Percentiles rank a stretch among this genome's conserved stretches.
Evolutionary conservation across 805 yeast genomes (phyloP).

Genomic region (Candida piceae): DNA sequence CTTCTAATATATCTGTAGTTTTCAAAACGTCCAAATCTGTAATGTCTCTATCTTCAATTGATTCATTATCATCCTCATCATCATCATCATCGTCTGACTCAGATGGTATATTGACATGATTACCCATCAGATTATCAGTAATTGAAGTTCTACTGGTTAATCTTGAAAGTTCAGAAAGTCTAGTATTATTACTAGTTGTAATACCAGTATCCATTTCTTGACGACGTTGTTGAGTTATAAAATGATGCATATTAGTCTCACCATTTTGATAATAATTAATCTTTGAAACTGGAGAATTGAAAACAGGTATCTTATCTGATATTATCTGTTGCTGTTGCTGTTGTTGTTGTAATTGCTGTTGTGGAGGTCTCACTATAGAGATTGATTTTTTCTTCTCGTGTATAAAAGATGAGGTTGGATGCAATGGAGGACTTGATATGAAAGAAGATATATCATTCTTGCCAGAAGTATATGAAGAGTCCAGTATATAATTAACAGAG

Average conservation of each 20-base stretch:
- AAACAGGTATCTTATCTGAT: conserved; percentile 9
- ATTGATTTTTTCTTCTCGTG: conserved; percentile 16
- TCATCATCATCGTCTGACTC: conserved; percentile 4
- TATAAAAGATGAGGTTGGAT: not conserved
- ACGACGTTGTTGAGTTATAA: conserved; percentile 10
- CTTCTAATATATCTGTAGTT: not conserved
- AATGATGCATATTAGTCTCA: conserved; percentile 10
- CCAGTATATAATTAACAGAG: conserved; percentile 3
- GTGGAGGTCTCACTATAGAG: conserved; percentile 12
- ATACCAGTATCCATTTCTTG: no score
- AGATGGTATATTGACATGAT: not conserved
- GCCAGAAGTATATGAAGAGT: conserved; percentile 1
- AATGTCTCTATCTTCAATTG: not conserved
- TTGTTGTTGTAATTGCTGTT: not conserved
- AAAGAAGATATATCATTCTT: no score
- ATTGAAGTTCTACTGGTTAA: not conserved
- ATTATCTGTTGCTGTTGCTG: no score
- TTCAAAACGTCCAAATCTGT: not conserved
- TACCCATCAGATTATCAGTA: not conserved
- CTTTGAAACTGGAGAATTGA: conserved; percentile 19
- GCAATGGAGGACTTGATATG: not conserved
- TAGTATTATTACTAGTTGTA: not conserved
- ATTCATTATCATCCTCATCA: conserved; percentile 1
- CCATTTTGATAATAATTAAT: conserved; percentile 20
- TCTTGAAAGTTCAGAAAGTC: not conserved